Evolutionary conservation across 148 eudicot species (phyloP).

Genomic region (Gaultheria prostrata): DNA sequence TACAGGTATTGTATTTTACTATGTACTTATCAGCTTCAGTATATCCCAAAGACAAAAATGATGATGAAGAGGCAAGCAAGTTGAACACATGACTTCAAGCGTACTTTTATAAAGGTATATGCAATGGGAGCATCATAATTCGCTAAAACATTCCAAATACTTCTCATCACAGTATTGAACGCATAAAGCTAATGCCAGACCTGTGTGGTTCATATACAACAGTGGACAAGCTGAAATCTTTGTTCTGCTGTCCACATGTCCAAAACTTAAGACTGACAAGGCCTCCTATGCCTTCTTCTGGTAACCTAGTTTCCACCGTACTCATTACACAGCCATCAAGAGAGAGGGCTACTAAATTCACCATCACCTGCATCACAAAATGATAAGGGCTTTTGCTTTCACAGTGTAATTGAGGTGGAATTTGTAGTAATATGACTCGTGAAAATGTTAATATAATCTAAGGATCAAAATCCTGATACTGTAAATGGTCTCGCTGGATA

Average conservation of each 20-base stretch:
- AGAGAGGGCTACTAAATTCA: slow-evolving; percentile 72
- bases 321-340: slow-evolving; percentile 76
- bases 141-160: background rate
- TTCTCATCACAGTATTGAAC: background rate
- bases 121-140: background rate
- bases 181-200: slow-evolving; percentile 34
- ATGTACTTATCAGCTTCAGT: background rate
- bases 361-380: slow-evolving; percentile 55
- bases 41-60: background rate
- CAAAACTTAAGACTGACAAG: slow-evolving; percentile 85
- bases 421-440: background rate
- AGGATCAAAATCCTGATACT: background rate
- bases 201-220: slow-evolving; percentile 95
- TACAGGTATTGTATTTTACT: background rate
- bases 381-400: background rate
- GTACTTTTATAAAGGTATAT: background rate
- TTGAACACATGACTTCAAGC: background rate
- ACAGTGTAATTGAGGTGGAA: background rate
- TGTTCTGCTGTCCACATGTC: slow-evolving; percentile 54
- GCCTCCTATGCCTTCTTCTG: slow-evolving; percentile 95
- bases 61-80: background rate
- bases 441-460: background rate
- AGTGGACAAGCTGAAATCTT: slow-evolving; percentile 74
- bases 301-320: slow-evolving; percentile 77
- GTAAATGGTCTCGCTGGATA: background rate